Evolutionary conservation across 331 rosid species (phyloP).

Genomic region (Rhamnella rubrinervis): DNA sequence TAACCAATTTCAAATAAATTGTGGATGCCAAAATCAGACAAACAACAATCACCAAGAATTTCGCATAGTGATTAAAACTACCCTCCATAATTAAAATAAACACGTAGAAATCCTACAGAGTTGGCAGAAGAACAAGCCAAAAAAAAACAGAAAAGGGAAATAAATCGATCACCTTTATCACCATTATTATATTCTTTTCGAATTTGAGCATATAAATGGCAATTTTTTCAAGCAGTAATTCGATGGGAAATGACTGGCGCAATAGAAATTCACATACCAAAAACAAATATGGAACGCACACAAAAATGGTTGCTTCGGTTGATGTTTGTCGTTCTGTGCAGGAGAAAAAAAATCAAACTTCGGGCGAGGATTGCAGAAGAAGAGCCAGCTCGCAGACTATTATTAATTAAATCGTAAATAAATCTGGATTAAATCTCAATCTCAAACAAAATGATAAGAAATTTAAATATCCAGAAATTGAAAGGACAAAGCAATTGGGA

Average conservation of each 20-base stretch:
- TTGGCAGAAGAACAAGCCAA: background rate
- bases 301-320: background rate
- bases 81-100: background rate
- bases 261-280: too few relatives aligned
- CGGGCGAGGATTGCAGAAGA: background rate
- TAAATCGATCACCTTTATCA: background rate
- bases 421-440: background rate
- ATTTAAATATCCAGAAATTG: too few relatives aligned
- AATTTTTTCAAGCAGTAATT: background rate
- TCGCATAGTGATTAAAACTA: too few relatives aligned
- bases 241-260: background rate
- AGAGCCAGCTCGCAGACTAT: background rate
- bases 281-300: background rate
- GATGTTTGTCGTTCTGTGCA: too few relatives aligned
- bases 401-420: background rate
- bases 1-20: too few relatives aligned
- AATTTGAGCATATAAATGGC: background rate
- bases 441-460: background rate
- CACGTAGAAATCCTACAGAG: background rate
- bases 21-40: too few relatives aligned
- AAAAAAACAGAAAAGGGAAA: background rate
- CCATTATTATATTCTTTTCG: background rate
- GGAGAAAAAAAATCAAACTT: too few relatives aligned
- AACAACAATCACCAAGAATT: too few relatives aligned
- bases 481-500: too few relatives aligned